Evolutionary conservation across 345 rosid genomes (phyloP), one percentile per base, ranked within the genome.

Genomic region (Geranium rotundifolium): DNA sequence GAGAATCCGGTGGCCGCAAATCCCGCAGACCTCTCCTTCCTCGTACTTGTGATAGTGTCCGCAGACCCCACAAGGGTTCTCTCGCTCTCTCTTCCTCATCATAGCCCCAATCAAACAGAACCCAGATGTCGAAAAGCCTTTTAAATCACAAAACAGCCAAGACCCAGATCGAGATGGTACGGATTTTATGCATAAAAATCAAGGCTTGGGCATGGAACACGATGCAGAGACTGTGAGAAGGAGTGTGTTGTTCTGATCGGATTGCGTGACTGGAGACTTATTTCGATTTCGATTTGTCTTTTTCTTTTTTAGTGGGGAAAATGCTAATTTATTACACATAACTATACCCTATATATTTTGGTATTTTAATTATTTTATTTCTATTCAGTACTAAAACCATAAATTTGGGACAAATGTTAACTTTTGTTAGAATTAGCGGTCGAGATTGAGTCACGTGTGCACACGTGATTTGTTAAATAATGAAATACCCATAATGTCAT

Each of bases 21-120:
- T 70, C 64, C 95, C 97, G 30, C 99, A 90, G 15, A 90, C 95
- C 76, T 93, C 97, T 0, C 99, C 99, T 75, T 86, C 95, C 76
- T 93, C 99, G 80, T 83, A 90, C 81, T 93, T 90, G 84, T 93
- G 99, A 71, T 88, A 93, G 80, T 93, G 99, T 16, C 97, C 97
- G 56, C 99, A 93, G 60, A 93, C 81, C 60, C 88, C 92, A 61
- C 99, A 93, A 3, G 99, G 99, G 71, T 93, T 93, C 69, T 93
- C 99, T 66, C 99, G 82, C 72, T 90, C 99, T 73, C 99, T 82
- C 85, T 93, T 93, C 87, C 96, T 88, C 99, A 90, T 90, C 54
- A 13, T 27, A 23, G 27, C 27, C 27, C 59, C 8, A 9, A 55
- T 46, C 14, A 46, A 55, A 55, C 57, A 16, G n/a, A 55, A 56